Conservation (phyloP, 139 green algal genomes). For the Trebouxia sp. region DNA sequence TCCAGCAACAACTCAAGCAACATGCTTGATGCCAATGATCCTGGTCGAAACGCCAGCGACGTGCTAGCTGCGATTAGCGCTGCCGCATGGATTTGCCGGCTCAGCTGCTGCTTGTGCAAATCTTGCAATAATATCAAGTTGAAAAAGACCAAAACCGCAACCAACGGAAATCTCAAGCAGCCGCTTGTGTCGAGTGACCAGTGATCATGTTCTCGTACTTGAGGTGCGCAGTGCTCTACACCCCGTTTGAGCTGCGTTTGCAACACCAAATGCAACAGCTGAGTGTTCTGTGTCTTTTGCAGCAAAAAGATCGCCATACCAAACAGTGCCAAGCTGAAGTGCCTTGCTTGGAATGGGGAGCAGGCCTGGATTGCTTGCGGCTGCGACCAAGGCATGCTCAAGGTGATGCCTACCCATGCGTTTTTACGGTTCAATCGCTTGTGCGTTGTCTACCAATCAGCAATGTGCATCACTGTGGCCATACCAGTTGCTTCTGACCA, state of each 20-base stretch:
- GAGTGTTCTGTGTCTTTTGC: constrained; percentile 24
- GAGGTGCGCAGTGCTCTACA: neutral
- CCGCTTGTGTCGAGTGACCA: too few relatives aligned
- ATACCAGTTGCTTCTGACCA: neutral
- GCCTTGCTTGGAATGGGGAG: constrained; percentile 74
- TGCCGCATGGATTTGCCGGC: too few relatives aligned
- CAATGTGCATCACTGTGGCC: neutral
- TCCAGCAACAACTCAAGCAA: too few relatives aligned
- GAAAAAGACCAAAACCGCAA: too few relatives aligned
- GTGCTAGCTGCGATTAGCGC: too few relatives aligned
- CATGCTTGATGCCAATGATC: too few relatives aligned
- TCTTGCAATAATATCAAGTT: too few relatives aligned
- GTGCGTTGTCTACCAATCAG: neutral
- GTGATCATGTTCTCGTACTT: constrained; percentile 23
- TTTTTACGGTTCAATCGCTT: neutral
- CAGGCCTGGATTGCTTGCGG: constrained; percentile 80
- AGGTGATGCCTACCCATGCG: constrained; percentile 52
- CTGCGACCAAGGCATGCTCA: constrained; percentile 77
- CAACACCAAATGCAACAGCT: too few relatives aligned
- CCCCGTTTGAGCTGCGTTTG: too few relatives aligned
- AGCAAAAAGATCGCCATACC: constrained; percentile 91
- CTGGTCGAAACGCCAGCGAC: too few relatives aligned
- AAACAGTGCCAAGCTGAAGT: constrained; percentile 64
- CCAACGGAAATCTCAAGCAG: too few relatives aligned
- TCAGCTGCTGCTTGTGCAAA: too few relatives aligned